These are phyloP conservation scores for Pyrus communis DNA, from an alignment of 306 rosid genomes.

Conservation along the genomic window DNA sequence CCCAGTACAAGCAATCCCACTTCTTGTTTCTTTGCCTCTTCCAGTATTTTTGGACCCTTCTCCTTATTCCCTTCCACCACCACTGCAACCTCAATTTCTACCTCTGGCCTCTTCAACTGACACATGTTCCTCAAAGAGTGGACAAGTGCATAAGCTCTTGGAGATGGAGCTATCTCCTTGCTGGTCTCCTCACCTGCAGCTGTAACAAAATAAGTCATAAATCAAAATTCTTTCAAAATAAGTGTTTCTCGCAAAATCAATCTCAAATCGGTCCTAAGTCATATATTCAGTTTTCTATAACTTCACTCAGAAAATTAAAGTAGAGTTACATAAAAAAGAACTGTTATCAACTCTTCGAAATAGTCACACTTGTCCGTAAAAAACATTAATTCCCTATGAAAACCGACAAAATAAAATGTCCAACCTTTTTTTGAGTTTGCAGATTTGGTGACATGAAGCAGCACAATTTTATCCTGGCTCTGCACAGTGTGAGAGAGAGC, in stretches of 20 bases:
- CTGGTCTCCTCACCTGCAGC: constrained; percentile 38
- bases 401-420: background rate
- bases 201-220: constrained; percentile 4
- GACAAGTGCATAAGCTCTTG: constrained; percentile 56
- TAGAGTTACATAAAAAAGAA: accelerated
- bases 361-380: background rate
- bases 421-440: constrained; percentile 60
- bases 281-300: too few relatives aligned
- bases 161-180: constrained; percentile 38
- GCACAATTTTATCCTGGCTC: constrained; percentile 62
- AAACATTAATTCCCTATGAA: background rate
- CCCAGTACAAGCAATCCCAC: constrained; percentile 72
- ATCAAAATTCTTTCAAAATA: background rate
- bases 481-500: constrained; percentile 81
- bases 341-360: too few relatives aligned
- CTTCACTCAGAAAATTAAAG: background rate
- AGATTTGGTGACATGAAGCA: constrained; percentile 66
- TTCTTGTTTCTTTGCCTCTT: constrained; percentile 75
- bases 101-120: constrained; percentile 72
- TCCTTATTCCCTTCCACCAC: constrained; percentile 66
- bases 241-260: background rate
- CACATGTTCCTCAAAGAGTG: constrained; percentile 59
- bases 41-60: constrained; percentile 75
- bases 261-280: background rate
- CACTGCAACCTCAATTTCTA: constrained; percentile 61